Conservation (phyloP, 371 early-diverging fungal species). For the Mortierella sp. region DNA sequence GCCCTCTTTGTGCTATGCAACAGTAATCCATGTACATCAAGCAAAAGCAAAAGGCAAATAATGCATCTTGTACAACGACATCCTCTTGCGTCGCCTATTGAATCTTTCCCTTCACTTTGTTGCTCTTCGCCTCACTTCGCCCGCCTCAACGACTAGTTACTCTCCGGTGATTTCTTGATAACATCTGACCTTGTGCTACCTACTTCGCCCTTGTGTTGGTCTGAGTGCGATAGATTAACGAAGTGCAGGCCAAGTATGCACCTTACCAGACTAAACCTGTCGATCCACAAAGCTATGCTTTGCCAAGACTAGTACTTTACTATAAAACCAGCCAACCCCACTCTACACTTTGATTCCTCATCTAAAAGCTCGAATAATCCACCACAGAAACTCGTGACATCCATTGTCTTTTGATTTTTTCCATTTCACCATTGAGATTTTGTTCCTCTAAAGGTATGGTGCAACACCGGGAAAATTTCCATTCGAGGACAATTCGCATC, state of each 20-base stretch:
- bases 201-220: background rate
- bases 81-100: slow-evolving; percentile 11
- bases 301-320: too few relatives aligned
- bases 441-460: slow-evolving; percentile 27
- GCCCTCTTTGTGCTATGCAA: slow-evolving; percentile 12
- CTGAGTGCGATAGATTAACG: too few relatives aligned
- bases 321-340: too few relatives aligned
- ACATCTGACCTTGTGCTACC: too few relatives aligned
- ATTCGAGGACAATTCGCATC: slow-evolving; percentile 21
- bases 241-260: too few relatives aligned
- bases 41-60: slow-evolving; percentile 23
- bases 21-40: slow-evolving; percentile 18
- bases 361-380: too few relatives aligned
- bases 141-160: too few relatives aligned
- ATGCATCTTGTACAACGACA: slow-evolving; percentile 19
- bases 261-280: too few relatives aligned
- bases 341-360: too few relatives aligned
- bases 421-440: slow-evolving; percentile 22
- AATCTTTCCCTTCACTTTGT: slow-evolving; percentile 1
- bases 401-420: slow-evolving; percentile 4
- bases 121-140: background rate
- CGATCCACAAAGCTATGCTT: too few relatives aligned
- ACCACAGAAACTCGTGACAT: too few relatives aligned
- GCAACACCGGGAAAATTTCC: slow-evolving; percentile 16
- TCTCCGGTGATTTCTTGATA: background rate